Percentiles rank a stretch among this genome's conserved stretches.
Conservation (phyloP, 1,284 basidiomycete genomes). For the Ceratobasidium sp. region DNA sequence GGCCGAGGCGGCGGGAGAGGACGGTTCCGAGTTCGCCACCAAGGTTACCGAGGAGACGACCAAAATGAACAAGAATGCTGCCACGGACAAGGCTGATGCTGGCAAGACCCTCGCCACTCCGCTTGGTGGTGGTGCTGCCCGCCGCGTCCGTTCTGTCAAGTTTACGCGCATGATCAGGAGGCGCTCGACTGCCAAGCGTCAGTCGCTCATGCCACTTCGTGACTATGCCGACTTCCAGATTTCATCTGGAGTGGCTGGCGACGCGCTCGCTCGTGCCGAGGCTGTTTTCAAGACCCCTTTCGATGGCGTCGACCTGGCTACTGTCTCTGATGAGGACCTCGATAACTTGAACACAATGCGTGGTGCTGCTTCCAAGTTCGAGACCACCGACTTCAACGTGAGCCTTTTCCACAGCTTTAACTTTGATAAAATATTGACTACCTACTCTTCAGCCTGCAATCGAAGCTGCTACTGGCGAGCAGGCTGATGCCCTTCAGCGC, state of each 20-base stretch:
- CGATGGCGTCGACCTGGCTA: conserved; percentile 20
- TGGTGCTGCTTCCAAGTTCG: conserved; percentile 34
- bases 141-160: conserved; percentile 6
- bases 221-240: conserved; percentile 37
- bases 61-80: conserved; percentile 53
- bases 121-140: neutral
- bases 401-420: neutral
- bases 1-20: conserved; percentile 50
- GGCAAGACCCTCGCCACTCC: conserved; percentile 42
- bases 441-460: conserved; percentile 18
- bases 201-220: conserved; percentile 3
- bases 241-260: conserved; percentile 33
- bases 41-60: conserved; percentile 49
- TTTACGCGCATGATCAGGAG: conserved; percentile 6
- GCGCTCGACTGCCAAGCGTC: neutral
- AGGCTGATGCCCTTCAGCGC: conserved; percentile 29
- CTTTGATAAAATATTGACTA: neutral
- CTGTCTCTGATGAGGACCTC: conserved; percentile 31
- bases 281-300: conserved; percentile 35
- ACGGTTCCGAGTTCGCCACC: conserved; percentile 47
- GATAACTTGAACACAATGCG: conserved; percentile 31
- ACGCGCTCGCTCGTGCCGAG: conserved; percentile 32
- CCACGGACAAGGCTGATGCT: conserved; percentile 48
- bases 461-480: conserved; percentile 18
- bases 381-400: conserved; percentile 35